Base-by-base conservation (phyloP, 2,329 filamentous ascomycete genomes). In the Fusarium cicatricum region DNA sequence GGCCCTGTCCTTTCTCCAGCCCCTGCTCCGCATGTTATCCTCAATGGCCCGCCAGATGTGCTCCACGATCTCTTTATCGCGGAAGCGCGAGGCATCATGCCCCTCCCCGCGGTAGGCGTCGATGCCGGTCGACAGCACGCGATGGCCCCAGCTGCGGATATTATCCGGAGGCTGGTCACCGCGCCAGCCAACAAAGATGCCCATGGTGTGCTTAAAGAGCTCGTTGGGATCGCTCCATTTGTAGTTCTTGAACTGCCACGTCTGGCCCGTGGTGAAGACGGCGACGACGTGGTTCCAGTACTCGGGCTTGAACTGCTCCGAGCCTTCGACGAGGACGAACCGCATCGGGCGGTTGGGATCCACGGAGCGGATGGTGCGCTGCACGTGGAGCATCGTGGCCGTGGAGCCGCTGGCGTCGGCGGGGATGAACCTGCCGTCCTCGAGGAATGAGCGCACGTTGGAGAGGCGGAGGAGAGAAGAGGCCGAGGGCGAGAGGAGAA, bases 231-330 rank as follows among this genome's bases (percentile, higher is more conserved):
- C 89, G 65, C 89, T 89, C 92, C 95, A 99, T 76, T 96, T 97
- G 84, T 99, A 99, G 65, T 87, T 90, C 78, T 97, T 97, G 79
- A 99, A 99, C 77, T 99, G 95, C 95, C 95, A 99, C 10, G 90
- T 88, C 78, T 99, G 95, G 29, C 95, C 95, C 0, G 95, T 99
- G 0, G 95, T 99, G 78, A 99, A 98, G 52, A 99, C 93, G 11
- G 91, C 95, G 2, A 97, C 95, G 7, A 99, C 90, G 45, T 93
- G 88, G 69, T 89, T 89, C 95, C 95, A 99, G 80, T 98, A 97
- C 72, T 98, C 93, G 0, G 95, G 95, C 74, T 97, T 96, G 84
- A 99, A 99, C 74, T 95, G 90, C 71, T 96, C 89, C 0, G 93
- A 90, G 15, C 89, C 90, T 74, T 99, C 95, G 48, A 98, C 94